Conservation (phyloP, 441 rosid genomes). For the Populus hybrid region DNA sequence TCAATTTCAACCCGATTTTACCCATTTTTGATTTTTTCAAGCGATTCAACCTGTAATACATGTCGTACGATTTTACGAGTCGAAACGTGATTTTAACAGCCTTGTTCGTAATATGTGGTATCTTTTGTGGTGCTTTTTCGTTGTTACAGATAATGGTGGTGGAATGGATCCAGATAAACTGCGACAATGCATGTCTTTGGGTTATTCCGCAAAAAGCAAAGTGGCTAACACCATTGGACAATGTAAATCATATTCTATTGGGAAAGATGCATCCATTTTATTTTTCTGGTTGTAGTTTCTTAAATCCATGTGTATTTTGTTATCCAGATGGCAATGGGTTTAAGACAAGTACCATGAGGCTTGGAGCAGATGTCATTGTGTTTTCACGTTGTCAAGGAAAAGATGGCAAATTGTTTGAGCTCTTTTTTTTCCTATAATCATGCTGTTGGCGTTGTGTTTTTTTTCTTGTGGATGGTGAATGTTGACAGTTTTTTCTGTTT, state of each 20-base stretch:
- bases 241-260: slow-evolving; percentile 35
- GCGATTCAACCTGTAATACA: too few relatives aligned
- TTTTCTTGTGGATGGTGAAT: not conserved
- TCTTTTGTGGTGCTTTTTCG: slow-evolving; percentile 13
- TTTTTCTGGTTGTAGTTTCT: not conserved
- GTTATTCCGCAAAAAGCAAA: slow-evolving; percentile 80
- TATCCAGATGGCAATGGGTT: slow-evolving; percentile 88
- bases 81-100: too few relatives aligned
- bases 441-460: not conserved
- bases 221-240: slow-evolving; percentile 73
- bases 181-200: slow-evolving; percentile 71
- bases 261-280: not conserved
- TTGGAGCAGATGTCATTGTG: slow-evolving; percentile 98
- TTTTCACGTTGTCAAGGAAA: slow-evolving; percentile 75
- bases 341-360: slow-evolving; percentile 98
- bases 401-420: slow-evolving; percentile 57
- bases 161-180: slow-evolving; percentile 76
- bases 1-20: too few relatives aligned
- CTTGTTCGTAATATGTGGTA: too few relatives aligned
- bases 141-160: slow-evolving; percentile 66
- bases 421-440: not conserved
- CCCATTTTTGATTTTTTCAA: too few relatives aligned
- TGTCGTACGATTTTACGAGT: too few relatives aligned
- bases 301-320: not conserved
- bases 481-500: slow-evolving; percentile 5